Conservation (phyloP, 352 stramenopile species). For the Thraustochytrium striatum region DNA sequence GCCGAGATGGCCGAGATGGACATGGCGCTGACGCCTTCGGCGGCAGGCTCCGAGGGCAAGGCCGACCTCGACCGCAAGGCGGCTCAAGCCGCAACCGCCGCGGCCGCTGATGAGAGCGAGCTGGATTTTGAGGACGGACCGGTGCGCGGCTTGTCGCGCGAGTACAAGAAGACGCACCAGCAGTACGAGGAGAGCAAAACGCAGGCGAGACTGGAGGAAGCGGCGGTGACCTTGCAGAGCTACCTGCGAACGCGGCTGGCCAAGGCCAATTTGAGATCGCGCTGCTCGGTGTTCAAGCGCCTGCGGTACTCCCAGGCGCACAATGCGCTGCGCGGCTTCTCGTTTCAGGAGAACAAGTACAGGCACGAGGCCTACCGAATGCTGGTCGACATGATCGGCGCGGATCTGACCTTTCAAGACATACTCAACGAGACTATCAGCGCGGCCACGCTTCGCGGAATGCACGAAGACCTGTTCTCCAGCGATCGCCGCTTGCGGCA, state of each 20-base stretch:
- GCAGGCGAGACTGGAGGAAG: background rate
- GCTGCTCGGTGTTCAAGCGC: background rate
- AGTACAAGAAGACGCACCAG: background rate
- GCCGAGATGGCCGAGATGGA: background rate
- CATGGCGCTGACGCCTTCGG: background rate
- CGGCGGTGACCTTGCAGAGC: background rate
- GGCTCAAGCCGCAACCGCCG: no score
- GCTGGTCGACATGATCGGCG: background rate
- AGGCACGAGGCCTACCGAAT: background rate
- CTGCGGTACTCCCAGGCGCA: background rate
- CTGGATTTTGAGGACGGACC: no score
- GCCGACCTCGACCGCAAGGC: no score
- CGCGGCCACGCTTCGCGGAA: background rate
- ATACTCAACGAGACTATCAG: background rate
- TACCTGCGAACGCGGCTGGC: background rate
- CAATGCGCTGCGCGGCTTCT: background rate
- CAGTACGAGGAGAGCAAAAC: background rate
- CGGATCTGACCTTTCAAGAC: constrained; percentile 27
- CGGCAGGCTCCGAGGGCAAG: no score
- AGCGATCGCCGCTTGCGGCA: background rate
- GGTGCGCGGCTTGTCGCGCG: no score
- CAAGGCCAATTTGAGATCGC: background rate
- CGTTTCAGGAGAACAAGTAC: background rate
- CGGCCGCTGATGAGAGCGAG: no score
- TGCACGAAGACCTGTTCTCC: constrained; percentile 28